A percentile compares a stretch with the other conserved stretches of the same genome.
phyloP scores from a whole-genome alignment of 176 grass and related monocot species.

The Juncus effusus region DNA sequence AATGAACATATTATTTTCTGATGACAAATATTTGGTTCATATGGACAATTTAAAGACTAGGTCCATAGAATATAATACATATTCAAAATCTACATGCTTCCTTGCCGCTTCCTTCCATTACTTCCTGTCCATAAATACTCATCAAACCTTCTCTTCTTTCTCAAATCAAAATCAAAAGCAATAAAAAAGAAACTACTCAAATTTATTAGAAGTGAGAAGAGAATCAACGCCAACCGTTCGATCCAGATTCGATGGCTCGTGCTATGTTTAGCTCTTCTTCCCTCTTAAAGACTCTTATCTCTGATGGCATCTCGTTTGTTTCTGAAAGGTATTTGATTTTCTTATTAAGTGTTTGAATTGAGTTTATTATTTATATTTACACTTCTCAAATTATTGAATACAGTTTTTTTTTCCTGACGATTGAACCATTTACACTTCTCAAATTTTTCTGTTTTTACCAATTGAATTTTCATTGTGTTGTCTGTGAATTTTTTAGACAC shows the following conservation, averaged over 20 bases:
- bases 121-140: slow-evolving; percentile 10
- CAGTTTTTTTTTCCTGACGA: too few species aligned
- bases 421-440: too few species aligned
- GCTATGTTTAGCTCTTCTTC: slow-evolving; percentile 33
- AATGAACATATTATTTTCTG: too few species aligned
- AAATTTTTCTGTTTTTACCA: too few species aligned
- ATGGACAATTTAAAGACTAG: neutral
- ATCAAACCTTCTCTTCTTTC: neutral
- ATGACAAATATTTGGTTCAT: neutral
- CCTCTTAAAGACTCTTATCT: slow-evolving; percentile 14
- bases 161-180: neutral
- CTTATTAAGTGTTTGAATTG: neutral
- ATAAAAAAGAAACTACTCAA: neutral
- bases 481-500: too few species aligned
- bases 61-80: neutral
- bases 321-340: neutral
- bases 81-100: slow-evolving; percentile 17
- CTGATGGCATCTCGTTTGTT: slow-evolving; percentile 22
- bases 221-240: slow-evolving; percentile 28
- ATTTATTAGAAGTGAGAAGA: neutral
- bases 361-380: neutral
- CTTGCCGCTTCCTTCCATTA: neutral
- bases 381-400: neutral
- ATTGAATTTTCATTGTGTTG: too few species aligned
- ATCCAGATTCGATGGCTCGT: slow-evolving; percentile 52